Base-by-base conservation (phyloP, 306 rosid genomes). In the Prinsepia uniflora region DNA sequence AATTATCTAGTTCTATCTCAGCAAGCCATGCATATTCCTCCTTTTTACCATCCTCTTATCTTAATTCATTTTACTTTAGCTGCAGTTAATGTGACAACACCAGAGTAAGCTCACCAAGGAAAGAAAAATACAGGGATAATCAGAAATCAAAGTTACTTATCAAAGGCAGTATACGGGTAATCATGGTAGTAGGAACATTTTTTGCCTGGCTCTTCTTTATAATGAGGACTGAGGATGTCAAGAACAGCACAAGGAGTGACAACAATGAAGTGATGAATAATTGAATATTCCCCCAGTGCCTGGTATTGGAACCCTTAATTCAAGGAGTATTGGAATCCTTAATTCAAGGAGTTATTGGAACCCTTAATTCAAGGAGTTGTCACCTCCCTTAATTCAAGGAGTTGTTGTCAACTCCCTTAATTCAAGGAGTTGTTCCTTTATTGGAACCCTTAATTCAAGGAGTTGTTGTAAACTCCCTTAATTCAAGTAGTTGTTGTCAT, bases 11-110 rank as follows among this genome's bases (percentile, higher is more conserved):
- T 71, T 81, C 86, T 36, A 81, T 75, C 92, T 84, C 85, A 11
- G 81, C 88, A 78, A 94, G 96, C 98, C 98, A 94, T 60, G 97
- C 96, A 78, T 87, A 83, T 44, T 86, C 94, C 85, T 93, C 96
- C 65, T 67, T 89, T 68, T 80, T 84, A 4, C 82, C 91, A 42
- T 72, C 86, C 14, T 73, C 46, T 72, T 72, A 78, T 67, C 52
- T 49, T 12, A 10, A 59, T 61, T 72, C 79, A 71, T 58, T 80
- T 77, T 79, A 78, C 87, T 50, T 84, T 53, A 34, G 95, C 92
- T 93, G 86, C 63, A 71, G 52, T 30, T 52, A 41, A 56, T 12
- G 41, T 0, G 0, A 53, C 36, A 30, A 30, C 36, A 30, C 36
- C 36, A 30, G 36, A 47, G n/a, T 19, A 7, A 52, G 36, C 48